Percentiles rank a stretch among this genome's conserved stretches.
Conservation (phyloP, 202 grass and related monocot genomes). For the Carex arenaria region DNA sequence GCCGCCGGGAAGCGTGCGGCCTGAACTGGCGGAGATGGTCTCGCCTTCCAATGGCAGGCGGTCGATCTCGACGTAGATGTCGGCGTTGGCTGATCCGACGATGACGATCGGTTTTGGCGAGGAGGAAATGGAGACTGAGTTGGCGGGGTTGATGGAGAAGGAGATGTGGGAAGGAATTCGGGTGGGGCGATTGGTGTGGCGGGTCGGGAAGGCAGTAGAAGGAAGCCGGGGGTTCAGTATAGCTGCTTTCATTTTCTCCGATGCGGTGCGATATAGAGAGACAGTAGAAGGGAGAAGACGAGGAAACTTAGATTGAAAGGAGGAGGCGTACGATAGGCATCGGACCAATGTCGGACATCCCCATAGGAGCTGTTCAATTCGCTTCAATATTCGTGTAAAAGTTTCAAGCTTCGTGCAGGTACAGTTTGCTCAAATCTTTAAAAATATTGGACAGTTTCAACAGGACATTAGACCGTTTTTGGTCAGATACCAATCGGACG, state of each 20-base stretch:
- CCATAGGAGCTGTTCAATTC: too few relatives aligned
- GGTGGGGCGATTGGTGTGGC: constrained; percentile 20
- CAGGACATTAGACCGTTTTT: too few relatives aligned
- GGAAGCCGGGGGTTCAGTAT: not conserved
- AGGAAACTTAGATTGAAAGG: not conserved
- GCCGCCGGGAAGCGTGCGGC: constrained; percentile 60
- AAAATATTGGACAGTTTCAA: fast-evolving
- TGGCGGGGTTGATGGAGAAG: constrained; percentile 34
- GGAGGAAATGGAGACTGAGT: not conserved
- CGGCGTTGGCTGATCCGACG: constrained; percentile 91
- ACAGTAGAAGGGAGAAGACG: not conserved
- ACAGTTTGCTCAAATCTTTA: too few relatives aligned
- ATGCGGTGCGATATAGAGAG: not conserved
- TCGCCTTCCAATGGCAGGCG: constrained; percentile 68
- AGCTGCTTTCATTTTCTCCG: constrained; percentile 3
- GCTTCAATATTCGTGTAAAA: too few relatives aligned
- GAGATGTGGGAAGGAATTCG: constrained; percentile 27
- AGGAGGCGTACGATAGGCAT: too few relatives aligned
- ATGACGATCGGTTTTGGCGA: constrained; percentile 47
- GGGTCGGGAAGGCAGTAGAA: constrained; percentile 28
- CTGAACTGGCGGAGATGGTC: constrained; percentile 58
- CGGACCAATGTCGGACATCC: too few relatives aligned
- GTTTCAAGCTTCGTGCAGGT: too few relatives aligned
- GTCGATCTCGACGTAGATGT: constrained; percentile 95
- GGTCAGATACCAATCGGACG: too few relatives aligned